Conservation (phyloP, 768 basidiomycete species). For the Auricularia sp. region DNA sequence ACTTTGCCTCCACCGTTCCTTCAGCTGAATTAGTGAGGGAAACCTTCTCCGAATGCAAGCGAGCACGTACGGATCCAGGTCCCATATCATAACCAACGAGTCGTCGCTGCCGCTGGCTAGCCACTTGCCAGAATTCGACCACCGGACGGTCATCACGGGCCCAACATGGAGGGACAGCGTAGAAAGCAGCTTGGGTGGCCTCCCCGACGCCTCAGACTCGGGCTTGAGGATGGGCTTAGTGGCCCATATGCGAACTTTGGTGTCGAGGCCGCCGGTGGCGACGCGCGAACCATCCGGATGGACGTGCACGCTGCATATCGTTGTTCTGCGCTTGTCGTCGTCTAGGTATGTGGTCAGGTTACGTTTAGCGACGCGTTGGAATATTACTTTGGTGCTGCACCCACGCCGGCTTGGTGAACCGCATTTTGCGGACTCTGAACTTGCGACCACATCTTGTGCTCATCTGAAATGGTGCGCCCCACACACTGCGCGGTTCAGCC, state of each 20-base stretch:
- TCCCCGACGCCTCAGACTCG: conserved; percentile 52
- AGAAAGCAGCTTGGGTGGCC: conserved; percentile 77
- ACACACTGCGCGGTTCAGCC: no score
- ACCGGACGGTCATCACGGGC: conserved; percentile 81
- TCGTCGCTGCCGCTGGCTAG: conserved; percentile 96
- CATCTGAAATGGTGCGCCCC: no score
- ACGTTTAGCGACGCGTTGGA: not conserved
- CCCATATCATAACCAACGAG: conserved; percentile 93
- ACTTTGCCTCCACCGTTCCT: conserved; percentile 77
- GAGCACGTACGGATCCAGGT: conserved; percentile 78
- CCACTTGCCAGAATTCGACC: conserved; percentile 90
- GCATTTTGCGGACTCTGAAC: conserved; percentile 34
- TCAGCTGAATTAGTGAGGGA: conserved; percentile 4
- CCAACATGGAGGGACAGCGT: conserved; percentile 92
- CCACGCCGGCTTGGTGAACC: conserved; percentile 85
- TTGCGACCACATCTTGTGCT: no score
- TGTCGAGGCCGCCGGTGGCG: conserved; percentile 95
- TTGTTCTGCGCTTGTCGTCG: conserved; percentile 50
- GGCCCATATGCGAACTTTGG: conserved; percentile 94
- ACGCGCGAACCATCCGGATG: conserved; percentile 94
- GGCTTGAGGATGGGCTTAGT: conserved; percentile 86
- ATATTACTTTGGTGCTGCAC: conserved; percentile 62
- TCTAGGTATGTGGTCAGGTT: conserved; percentile 39
- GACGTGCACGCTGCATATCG: conserved; percentile 88
- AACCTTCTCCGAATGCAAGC: not conserved